Evolutionary conservation across 208 protist species (phyloP), one percentile per base, ranked within the genome.

Genomic region (Trichomonas tenax): DNA sequence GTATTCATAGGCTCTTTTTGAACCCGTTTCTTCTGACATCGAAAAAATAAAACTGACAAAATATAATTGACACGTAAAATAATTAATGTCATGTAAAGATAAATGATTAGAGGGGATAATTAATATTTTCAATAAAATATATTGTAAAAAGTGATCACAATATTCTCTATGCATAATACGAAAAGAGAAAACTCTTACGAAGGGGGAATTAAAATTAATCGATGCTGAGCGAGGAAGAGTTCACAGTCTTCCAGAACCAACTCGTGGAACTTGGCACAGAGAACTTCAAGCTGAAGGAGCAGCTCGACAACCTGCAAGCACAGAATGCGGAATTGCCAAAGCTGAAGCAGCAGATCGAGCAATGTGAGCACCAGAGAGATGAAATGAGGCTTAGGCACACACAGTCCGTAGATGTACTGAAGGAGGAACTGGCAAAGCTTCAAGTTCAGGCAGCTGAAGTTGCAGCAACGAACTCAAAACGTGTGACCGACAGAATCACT

Each of bases 151-250:
- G n/a, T n/a, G n/a, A n/a, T n/a, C n/a, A n/a, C n/a, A n/a, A n/a
- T n/a, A n/a, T n/a, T n/a, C n/a, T n/a, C n/a, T n/a, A n/a, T n/a
- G n/a, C n/a, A n/a, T n/a, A n/a, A n/a, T n/a, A n/a, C n/a, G n/a
- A n/a, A n/a, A n/a, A n/a, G n/a, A n/a, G n/a, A n/a, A n/a, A n/a
- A n/a, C n/a, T n/a, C n/a, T n/a, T n/a, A n/a, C n/a, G n/a, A n/a
- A n/a, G n/a, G n/a, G n/a, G n/a, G n/a, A n/a, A n/a, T n/a, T n/a
- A 51, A 51, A 51, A 51, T 15, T 51, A 51, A 51, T 51, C 46
- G 46, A 93, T 93, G 86, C 3, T 93, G 23, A 93, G 40, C n/a
- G 86, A 93, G 31, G 86, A 93, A 93, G 86, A 93, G 44, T 93
- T 93, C 46, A 41, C 40, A 34, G 86, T 93, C 34, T 93, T 93